A percentile compares a stretch with the other conserved stretches of the same genome.
phyloP scores from a whole-genome alignment of 257 asterid genomes.

The Handroanthus guayacan region DNA sequence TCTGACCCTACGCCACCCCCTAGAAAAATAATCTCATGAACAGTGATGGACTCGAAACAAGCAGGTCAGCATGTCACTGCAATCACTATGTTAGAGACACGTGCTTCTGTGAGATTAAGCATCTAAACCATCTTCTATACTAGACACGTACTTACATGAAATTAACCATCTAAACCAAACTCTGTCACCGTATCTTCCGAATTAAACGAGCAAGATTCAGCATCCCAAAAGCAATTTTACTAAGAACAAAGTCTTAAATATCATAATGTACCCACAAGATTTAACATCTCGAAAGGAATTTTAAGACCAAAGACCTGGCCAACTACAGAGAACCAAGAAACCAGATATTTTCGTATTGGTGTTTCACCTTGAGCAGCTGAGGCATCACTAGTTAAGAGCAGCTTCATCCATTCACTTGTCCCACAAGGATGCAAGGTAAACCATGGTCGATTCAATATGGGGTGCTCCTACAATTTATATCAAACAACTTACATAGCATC shows the following conservation, averaged over 20 bases:
- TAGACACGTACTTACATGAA: too few relatives aligned
- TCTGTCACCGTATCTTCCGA: too few relatives aligned
- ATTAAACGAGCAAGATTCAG: background rate
- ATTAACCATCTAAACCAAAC: too few relatives aligned
- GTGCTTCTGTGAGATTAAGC: too few relatives aligned
- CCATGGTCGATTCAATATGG: conserved; percentile 81
- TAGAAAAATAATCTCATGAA: too few relatives aligned
- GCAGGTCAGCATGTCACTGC: too few relatives aligned
- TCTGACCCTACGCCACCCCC: too few relatives aligned
- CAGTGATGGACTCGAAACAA: too few relatives aligned
- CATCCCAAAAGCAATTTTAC: background rate
- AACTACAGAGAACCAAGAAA: conserved; percentile 84
- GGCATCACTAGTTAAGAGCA: conserved; percentile 52
- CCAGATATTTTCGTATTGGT: conserved; percentile 54
- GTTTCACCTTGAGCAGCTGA: conserved; percentile 37
- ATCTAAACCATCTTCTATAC: too few relatives aligned
- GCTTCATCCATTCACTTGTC: conserved; percentile 90
- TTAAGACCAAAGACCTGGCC: conserved; percentile 74
- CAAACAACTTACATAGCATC: background rate
- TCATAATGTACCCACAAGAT: background rate
- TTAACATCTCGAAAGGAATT: conserved; percentile 62
- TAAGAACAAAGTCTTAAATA: background rate
- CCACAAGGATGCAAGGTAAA: conserved; percentile 89
- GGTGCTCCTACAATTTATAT: conserved; percentile 67
- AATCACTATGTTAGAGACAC: too few relatives aligned